Percentiles rank a stretch among this genome's conserved stretches.
Evolutionary conservation across 768 basidiomycete species (phyloP).

Genomic region (Leccinum variicolor): DNA sequence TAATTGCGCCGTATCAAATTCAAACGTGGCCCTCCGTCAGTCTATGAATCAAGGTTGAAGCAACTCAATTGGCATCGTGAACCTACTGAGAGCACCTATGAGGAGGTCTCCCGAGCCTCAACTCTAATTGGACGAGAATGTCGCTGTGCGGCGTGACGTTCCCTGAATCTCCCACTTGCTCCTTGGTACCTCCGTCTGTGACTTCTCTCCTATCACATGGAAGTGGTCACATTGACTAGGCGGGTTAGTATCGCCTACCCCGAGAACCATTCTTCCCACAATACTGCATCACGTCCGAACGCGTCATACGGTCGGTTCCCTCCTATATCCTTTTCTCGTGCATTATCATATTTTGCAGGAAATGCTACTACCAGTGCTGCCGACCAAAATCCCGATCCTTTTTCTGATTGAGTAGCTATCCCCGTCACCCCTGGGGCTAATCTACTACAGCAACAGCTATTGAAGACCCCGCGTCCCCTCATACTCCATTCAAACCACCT

Average conservation of each 20-base stretch:
- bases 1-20: no score
- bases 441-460: not conserved
- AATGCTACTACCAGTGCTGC: conserved; percentile 1
- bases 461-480: not conserved
- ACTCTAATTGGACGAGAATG: not conserved
- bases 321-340: not conserved
- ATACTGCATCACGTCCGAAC: conserved; percentile 2
- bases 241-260: not conserved
- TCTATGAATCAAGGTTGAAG: no score
- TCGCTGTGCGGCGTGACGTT: not conserved
- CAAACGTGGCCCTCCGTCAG: no score
- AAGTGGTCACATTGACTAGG: not conserved
- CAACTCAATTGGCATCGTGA: no score
- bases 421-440: not conserved
- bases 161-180: not conserved
- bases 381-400: conserved; percentile 1
- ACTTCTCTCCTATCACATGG: not conserved
- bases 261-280: not conserved
- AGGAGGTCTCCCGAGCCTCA: not conserved
- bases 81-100: not conserved
- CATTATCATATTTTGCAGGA: conserved; percentile 1
- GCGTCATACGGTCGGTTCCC: conserved; percentile 11
- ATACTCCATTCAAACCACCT: conserved; percentile 30
- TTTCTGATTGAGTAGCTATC: conserved; percentile 5
- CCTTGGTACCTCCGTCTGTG: no score